These are phyloP conservation scores for Epichloe amarillans DNA, from an alignment of 2,329 filamentous ascomycete genomes.

Conservation along the genomic window DNA sequence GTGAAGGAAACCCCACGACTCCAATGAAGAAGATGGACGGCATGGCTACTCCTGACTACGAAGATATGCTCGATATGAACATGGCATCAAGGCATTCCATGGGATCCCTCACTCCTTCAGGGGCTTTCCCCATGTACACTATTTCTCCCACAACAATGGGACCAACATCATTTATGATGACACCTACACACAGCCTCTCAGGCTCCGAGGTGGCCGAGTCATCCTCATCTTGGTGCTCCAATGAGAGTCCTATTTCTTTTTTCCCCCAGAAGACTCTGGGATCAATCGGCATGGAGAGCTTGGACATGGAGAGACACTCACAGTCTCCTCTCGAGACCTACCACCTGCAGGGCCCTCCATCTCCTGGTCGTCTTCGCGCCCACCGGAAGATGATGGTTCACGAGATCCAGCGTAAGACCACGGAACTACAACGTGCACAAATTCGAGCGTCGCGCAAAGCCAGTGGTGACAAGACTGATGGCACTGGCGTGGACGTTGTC, in stretches of 20 bases:
- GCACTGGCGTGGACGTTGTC: conserved; percentile 21
- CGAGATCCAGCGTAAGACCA: conserved; percentile 30
- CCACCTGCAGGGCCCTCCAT: conserved; percentile 19
- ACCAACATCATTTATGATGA: conserved; percentile 25
- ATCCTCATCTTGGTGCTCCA: conserved; percentile 25
- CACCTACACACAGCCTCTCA: conserved; percentile 25
- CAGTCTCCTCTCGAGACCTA: conserved; percentile 20
- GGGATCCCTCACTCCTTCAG: conserved; percentile 25
- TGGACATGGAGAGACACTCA: conserved; percentile 24
- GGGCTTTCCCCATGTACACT: conserved; percentile 22
- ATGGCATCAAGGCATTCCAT: conserved; percentile 20
- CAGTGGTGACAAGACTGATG: conserved; percentile 15
- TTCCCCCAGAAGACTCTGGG: conserved; percentile 17
- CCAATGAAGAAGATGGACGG: conserved; percentile 23
- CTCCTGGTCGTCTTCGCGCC: conserved; percentile 20
- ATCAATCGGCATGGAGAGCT: conserved; percentile 17
- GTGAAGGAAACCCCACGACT: conserved; percentile 20
- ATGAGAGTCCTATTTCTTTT: conserved; percentile 29
- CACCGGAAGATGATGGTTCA: conserved; percentile 28
- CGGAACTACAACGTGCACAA: conserved; percentile 30
- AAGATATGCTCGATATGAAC: conserved; percentile 25
- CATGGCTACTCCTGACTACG: conserved; percentile 23
- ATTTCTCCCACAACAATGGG: conserved; percentile 22
- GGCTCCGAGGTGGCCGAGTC: conserved; percentile 25
- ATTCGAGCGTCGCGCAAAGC: conserved; percentile 19